Base-by-base conservation (phyloP, 129 eudicot genomes). In the Flaveria sonorensis region DNA sequence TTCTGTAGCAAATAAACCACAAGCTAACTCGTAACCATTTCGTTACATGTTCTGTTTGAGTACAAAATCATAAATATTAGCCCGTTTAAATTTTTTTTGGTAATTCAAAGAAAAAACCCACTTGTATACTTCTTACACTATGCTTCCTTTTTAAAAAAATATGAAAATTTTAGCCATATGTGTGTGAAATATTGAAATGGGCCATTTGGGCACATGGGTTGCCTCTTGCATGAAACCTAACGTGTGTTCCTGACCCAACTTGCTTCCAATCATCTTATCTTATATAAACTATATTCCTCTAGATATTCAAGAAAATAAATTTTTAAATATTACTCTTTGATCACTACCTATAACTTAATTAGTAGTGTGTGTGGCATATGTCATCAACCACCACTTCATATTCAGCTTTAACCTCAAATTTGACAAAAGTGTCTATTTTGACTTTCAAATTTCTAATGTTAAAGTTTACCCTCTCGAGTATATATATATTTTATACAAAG, bases 181-280 rank as follows among this genome's bases (percentile, higher is more conserved):
- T 53, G 65, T 71, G 77, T 71, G 83, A 62, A 63, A 63, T 61
- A 30, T 28, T 7, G 45, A 28, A 80, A 80, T 52, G 74, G 55
- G 84, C 70, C 96, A 92, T 92, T 96, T 87, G 97, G 89, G 89
- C 97, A 92, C 97, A 89, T 92, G 97, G 86, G 72, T 70, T 89
- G 69, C 69, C 69, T 63, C 45, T 63, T 28, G 96, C 90, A 86
- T 79, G 81, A 82, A 79, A n/a, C 83, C 81, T 83, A 86, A 84
- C 90, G 90, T 90, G 92, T 89, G 81, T 84, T 67, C 72, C 71
- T 83, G 90, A 80, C 96, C 92, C 96, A 87, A 90, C 28, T 62
- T 63, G 82, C 68, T 70, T 74, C 81, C 85, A 81, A 70, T 80
- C 79, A 63, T 71, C 60, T 55, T 63, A 70, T 74, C 63, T 15